Base-by-base conservation (phyloP, 345 rosid genomes). In the Salix suchowensis region DNA sequence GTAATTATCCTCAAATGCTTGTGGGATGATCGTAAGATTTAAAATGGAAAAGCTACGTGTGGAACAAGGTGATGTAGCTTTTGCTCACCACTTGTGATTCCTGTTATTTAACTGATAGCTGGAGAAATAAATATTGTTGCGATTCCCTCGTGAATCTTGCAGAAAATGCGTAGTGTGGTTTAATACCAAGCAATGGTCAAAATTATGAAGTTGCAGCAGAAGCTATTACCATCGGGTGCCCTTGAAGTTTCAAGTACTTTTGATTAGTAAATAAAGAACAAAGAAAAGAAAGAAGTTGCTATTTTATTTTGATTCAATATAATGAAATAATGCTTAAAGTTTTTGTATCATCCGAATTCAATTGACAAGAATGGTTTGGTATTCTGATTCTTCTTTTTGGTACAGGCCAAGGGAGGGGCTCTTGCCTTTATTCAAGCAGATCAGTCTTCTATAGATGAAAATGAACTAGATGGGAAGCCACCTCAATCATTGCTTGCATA, bases 391-490 rank as follows among this genome's bases (percentile, higher is more conserved):
- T 58, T 73, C 71, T 67, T 58, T 67, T 61, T 82, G 23, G 79
- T 84, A 78, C 88, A 94, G 98, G 98, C 97, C 21, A 84, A 82
- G 70, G 92, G 96, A 68, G 97, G 97, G 72, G 82, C 82, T 14
- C 88, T 94, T 76, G 84, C 91, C 28, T 88, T 93, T 80, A 30
- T 92, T 73, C 83, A 79, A 74, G 83, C 55, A 74, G 82, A 80
- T 67, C 87, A 76, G 36, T 82, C 82, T 9, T 78, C 69, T 21
- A 1, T 28, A 5, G 84, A 64, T 71, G 91, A 80, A 74, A 78
- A 79, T 70, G 67, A 36, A 36, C 7, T 67, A 26, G 87, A 86
- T 70, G 89, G 82, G 72, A 85, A 87, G 55, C 82, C 86, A 67
- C 80, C 87, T 77, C 65, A 73, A 68, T 32, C 77, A 50, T 77